phyloP scores from a whole-genome alignment of 495 filamentous ascomycete species.

The Podospora anserina region DNA sequence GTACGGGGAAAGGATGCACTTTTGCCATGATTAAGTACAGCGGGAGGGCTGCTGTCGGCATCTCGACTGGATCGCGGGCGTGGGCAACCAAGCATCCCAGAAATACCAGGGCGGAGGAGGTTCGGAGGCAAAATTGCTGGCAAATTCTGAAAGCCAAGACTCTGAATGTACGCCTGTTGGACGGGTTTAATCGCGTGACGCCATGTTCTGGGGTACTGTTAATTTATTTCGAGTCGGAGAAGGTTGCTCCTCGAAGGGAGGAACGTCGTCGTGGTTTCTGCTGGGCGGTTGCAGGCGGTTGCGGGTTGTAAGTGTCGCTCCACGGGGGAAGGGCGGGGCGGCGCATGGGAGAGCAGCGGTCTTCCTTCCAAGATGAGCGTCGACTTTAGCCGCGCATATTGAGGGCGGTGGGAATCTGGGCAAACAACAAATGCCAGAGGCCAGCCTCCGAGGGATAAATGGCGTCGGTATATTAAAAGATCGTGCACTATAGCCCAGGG shows the following conservation, averaged over 20 bases:
- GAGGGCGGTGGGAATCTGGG: conserved; percentile 16
- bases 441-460: conserved; percentile 32
- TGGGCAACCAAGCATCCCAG: not conserved
- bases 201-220: conserved; percentile 21
- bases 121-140: conserved; percentile 14
- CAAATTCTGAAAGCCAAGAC: conserved; percentile 18
- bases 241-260: conserved; percentile 18
- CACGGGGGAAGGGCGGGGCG: not conserved
- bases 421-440: conserved; percentile 13
- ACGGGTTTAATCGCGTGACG: conserved; percentile 30
- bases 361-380: conserved; percentile 17
- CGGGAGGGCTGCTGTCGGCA: conserved; percentile 23
- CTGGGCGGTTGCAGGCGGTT: conserved; percentile 3
- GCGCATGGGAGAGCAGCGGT: not conserved
- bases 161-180: conserved; percentile 21
- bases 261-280: not conserved
- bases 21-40: conserved; percentile 31
- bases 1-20: conserved; percentile 19
- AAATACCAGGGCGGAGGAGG: conserved; percentile 7
- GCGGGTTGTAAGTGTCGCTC: not conserved
- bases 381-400: conserved; percentile 35
- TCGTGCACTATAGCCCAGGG: conserved; percentile 22
- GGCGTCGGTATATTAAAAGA: conserved; percentile 27
- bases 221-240: conserved; percentile 27
- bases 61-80: conserved; percentile 2